These are phyloP conservation scores for Rubia peregrina DNA, from an alignment of 305 asterid genomes.

Conservation along the genomic window DNA sequence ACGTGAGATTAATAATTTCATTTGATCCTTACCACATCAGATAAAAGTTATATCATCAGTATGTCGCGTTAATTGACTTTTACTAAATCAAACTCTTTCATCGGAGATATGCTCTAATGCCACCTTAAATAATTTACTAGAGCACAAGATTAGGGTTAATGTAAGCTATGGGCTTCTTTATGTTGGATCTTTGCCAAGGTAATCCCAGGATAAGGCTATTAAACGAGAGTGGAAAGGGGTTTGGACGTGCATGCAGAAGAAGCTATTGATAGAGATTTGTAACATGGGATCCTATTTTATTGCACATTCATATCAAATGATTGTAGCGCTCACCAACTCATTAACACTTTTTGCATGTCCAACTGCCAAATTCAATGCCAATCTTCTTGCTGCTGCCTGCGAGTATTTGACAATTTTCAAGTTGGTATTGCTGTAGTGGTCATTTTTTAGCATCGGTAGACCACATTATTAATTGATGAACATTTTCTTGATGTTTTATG, in stretches of 20 bases:
- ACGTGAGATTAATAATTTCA: too few relatives aligned
- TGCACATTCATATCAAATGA: slow-evolving; percentile 45
- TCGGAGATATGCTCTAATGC: too few relatives aligned
- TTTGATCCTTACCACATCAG: too few relatives aligned
- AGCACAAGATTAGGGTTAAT: too few relatives aligned
- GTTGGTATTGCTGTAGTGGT: not conserved
- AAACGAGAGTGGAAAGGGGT: not conserved
- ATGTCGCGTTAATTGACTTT: too few relatives aligned
- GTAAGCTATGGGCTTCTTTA: too few relatives aligned
- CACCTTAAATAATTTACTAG: too few relatives aligned
- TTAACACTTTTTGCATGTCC: slow-evolving; percentile 42
- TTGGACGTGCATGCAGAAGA: slow-evolving; percentile 4
- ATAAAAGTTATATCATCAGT: too few relatives aligned
- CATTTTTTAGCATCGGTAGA: not conserved
- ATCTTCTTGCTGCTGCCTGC: not conserved
- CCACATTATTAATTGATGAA: not conserved
- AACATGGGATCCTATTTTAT: not conserved
- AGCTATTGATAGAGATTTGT: not conserved
- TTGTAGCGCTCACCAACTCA: slow-evolving; percentile 43
- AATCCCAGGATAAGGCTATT: too few relatives aligned
- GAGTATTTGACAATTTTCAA: not conserved
- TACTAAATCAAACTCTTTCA: too few relatives aligned
- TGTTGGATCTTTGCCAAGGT: too few relatives aligned
- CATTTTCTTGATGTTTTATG: not conserved
- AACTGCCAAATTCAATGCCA: slow-evolving; percentile 9